Evolutionary conservation across 106 monocot genomes (phyloP), one percentile per base, ranked within the genome.

Genomic region (Gastrodia elata): DNA sequence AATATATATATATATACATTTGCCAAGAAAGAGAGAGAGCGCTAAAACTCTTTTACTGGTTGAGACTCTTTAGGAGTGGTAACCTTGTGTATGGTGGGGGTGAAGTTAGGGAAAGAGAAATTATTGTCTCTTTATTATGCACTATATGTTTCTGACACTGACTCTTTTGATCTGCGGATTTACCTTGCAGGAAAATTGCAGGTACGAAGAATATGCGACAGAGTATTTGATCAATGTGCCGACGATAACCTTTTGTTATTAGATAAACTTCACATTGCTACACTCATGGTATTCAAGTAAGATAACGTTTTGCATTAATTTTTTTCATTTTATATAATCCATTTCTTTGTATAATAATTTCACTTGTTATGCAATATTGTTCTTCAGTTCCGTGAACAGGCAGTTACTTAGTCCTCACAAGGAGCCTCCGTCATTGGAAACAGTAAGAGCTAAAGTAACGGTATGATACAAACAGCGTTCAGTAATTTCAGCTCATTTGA

Each of bases 251-350:
- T 25, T 4, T 52, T 86, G 70, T 25, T 44, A 27, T 14, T 74
- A 20, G 24, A 39, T 35, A 65, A 79, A 2, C 70, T 86, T 40
- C 77, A 82, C 30, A 3, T 83, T 59, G 79, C 82, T 39, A 80
- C 71, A 34, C 42, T 86, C 52, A 69, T 65, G 82, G 86, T 86
- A 56, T 86, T 80, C 40, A 80, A 78, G 86, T 86, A 77, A 80
- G 82, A 75, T 11, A 14, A 36, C 25, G 6, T 68, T 22, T 36
- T 67, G 22, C 25, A 35, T 15, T 58, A 26, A 28, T 3, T 35
- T 16, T 22, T 56, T 72, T 6, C 15, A 46, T 64, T n/a, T 48
- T n/a, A 10, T 56, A 58, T 26, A 64, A 39, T 1, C 13, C 10
- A 33, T 32, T 20, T 22, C 36, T 37, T 36, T 73, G n/a, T 56